These are phyloP conservation scores for Dalbergia cultrata DNA, from an alignment of 306 rosid species.

Conservation along the genomic window DNA sequence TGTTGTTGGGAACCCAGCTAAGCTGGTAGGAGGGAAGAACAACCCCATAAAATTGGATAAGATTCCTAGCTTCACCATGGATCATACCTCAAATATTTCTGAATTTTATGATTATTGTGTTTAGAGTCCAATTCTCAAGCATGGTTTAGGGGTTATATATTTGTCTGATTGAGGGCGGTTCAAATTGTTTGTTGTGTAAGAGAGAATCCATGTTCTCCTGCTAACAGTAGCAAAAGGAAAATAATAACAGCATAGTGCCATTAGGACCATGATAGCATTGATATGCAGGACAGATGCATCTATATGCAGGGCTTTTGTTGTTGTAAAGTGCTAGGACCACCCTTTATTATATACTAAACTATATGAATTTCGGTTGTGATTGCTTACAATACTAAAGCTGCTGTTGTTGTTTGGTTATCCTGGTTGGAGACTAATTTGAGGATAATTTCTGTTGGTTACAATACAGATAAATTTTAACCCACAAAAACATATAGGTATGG, in stretches of 20 bases:
- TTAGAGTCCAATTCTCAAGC: constrained; percentile 42
- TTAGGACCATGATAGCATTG: not conserved
- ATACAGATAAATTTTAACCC: not conserved
- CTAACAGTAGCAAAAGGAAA: constrained; percentile 26
- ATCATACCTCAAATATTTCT: constrained; percentile 72
- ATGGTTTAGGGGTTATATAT: not conserved
- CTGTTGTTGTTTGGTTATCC: constrained; percentile 10
- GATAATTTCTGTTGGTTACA: not conserved
- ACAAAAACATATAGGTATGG: not conserved
- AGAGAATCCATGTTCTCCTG: constrained; percentile 64
- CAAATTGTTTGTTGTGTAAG: constrained; percentile 53
- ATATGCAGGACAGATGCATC: constrained; percentile 38
- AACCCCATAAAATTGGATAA: constrained; percentile 76
- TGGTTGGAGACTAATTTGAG: constrained; percentile 17
- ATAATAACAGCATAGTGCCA: constrained; percentile 27
- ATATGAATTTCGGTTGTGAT: not conserved
- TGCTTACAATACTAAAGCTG: not conserved
- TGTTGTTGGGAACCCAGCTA: constrained; percentile 90
- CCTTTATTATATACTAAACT: not conserved
- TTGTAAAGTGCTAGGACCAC: constrained; percentile 33
- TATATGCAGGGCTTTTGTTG: constrained; percentile 8
- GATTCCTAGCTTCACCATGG: constrained; percentile 88
- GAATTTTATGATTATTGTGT: constrained; percentile 85
- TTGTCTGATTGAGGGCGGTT: not conserved
- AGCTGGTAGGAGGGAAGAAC: constrained; percentile 83